phyloP scores from a whole-genome alignment of 371 early-diverging fungal genomes.

The Rhizopus delemar region DNA sequence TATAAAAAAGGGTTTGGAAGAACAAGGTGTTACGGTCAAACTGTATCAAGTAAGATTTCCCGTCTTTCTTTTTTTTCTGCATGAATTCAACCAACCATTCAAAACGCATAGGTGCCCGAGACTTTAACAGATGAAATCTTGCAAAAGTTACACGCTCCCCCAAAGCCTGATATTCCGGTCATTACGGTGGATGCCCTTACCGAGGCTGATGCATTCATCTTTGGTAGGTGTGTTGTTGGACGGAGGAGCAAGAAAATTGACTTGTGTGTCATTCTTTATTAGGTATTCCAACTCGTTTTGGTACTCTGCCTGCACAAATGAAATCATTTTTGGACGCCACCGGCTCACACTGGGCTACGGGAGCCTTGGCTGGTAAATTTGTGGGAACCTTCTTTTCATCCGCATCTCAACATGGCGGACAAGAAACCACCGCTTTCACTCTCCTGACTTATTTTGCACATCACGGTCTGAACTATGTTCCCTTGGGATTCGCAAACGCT shows the following conservation, averaged over 20 bases:
- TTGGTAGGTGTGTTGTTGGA: constrained; percentile 50
- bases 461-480: constrained; percentile 81
- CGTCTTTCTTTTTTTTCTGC: neutral
- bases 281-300: constrained; percentile 53
- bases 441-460: constrained; percentile 72
- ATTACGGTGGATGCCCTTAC: constrained; percentile 58
- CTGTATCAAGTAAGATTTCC: constrained; percentile 51
- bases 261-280: neutral
- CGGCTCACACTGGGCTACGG: constrained; percentile 72
- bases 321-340: constrained; percentile 72
- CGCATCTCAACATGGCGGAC: constrained; percentile 73
- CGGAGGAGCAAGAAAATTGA: neutral
- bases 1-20: constrained; percentile 60
- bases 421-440: constrained; percentile 75
- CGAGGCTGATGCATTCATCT: constrained; percentile 77
- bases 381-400: constrained; percentile 77
- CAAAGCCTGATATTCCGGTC: constrained; percentile 63
- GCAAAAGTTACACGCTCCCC: constrained; percentile 71
- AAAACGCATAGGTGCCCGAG: constrained; percentile 46
- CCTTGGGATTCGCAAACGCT: constrained; percentile 63
- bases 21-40: constrained; percentile 55
- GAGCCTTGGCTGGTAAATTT: constrained; percentile 69
- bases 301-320: constrained; percentile 74
- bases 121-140: constrained; percentile 68
- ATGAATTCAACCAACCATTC: neutral